These are phyloP conservation scores for Botryotinia calthae DNA, from an alignment of 2,329 filamentous ascomycete species.

Conservation along the genomic window DNA sequence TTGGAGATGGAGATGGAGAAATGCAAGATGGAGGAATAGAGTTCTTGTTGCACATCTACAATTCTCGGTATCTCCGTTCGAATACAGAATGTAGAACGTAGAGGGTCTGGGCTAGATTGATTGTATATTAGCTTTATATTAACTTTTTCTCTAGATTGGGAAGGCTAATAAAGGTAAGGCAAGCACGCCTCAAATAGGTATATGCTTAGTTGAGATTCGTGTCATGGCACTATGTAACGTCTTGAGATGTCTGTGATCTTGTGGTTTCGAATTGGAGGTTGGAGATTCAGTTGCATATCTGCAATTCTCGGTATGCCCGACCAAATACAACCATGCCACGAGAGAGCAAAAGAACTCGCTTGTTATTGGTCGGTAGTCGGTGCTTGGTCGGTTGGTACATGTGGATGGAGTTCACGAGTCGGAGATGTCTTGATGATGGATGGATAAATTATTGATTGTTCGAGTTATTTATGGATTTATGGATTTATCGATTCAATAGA, in stretches of 20 bases:
- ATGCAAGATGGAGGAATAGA: not conserved
- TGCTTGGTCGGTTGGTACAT: not conserved
- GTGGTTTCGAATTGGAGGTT: too few species aligned
- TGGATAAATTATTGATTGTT: not conserved
- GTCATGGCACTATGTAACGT: too few species aligned
- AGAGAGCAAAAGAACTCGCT: not conserved
- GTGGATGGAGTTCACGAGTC: not conserved
- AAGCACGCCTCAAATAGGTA: too few species aligned
- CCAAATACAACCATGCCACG: not conserved
- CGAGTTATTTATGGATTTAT: not conserved
- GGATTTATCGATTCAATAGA: not conserved
- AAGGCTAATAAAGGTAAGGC: too few species aligned
- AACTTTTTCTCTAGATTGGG: too few species aligned
- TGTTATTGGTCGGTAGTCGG: not conserved
- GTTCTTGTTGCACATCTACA: not conserved
- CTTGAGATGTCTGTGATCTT: too few species aligned
- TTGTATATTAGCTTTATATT: too few species aligned
- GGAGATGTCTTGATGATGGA: not conserved
- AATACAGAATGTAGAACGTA: not conserved
- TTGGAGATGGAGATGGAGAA: not conserved
- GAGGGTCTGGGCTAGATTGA: too few species aligned
- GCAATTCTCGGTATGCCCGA: not conserved
- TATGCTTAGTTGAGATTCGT: too few species aligned
- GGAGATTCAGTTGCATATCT: not conserved
- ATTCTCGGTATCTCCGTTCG: not conserved